Base-by-base conservation (phyloP, 257 asterid species). In the Ocimum tenuiflorum region DNA sequence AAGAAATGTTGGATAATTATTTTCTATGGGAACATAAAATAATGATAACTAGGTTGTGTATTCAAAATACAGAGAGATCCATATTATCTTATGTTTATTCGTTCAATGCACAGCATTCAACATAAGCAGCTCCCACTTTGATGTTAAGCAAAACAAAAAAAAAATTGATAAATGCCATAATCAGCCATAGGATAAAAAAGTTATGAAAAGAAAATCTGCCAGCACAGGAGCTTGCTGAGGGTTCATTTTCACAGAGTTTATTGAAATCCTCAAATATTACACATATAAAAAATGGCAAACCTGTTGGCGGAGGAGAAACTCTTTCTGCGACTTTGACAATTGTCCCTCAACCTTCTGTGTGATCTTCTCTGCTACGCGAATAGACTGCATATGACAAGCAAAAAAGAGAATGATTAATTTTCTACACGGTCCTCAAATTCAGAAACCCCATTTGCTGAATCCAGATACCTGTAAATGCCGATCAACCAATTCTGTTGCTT, bases 271-370 rank as follows among this genome's bases (percentile, higher is more conserved):
- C 38, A 61, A 20, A 18, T 20, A 41, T 38, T 54, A 52, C 13
- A 56, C 9, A 64, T 11, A 55, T 36, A 36, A 20, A 36, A 20
- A 72, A 71, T 63, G 36, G 55, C 70, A 78, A 73, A 94, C 99
- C 99, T 94, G 99, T 73, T 94, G 97, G 36, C 99, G 97, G 73
- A 94, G 94, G 69, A 94, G 95, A 81, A 83, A 90, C 70, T 94
- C 99, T 86, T 94, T 94, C 86, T 94, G 99, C 3, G 99, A 90
- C 80, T 94, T 94, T 57, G 99, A 90, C 85, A 94, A 76, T 75
- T 90, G 99, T 63, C 97, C 97, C 83, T 94, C 99, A 70, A 94
- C 99, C 80, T 94, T 90, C 68, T 94, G 97, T 5, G 99, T 90
- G 36, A 94, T 94, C 84, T 90, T 94, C 83, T 94, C 97, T 14